A percentile compares a stretch with the other conserved stretches of the same genome.
phyloP scores from a whole-genome alignment of 208 protist species.

The Trypanosoma lewisi region DNA sequence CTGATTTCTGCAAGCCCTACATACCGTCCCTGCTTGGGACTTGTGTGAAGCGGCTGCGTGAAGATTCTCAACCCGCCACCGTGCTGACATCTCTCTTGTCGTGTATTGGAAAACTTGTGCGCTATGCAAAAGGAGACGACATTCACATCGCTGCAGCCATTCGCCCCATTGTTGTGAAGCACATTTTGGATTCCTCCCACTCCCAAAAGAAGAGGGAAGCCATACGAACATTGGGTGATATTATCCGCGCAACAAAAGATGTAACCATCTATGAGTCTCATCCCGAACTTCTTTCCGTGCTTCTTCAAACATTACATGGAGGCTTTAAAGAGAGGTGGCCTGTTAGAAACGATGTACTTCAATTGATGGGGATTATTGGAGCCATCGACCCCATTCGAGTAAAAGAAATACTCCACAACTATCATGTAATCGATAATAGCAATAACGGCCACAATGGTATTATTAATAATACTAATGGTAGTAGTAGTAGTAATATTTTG shows the following conservation, averaged over 20 bases:
- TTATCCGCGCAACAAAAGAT: conserved; percentile 86
- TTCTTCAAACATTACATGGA: conserved; percentile 80
- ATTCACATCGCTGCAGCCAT: conserved; percentile 59
- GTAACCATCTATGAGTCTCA: conserved; percentile 77
- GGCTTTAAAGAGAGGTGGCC: conserved; percentile 88
- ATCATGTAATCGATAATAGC: conserved; percentile 34
- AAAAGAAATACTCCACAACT: conserved; percentile 70
- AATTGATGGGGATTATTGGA: conserved; percentile 89
- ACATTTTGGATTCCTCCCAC: conserved; percentile 82
- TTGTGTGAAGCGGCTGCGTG: conserved; percentile 60
- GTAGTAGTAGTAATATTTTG: too few species aligned
- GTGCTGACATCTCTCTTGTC: conserved; percentile 79
- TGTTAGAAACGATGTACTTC: conserved; percentile 83
- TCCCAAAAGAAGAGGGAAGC: conserved; percentile 85
- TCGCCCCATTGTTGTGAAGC: conserved; percentile 66
- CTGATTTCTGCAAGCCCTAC: conserved; percentile 78
- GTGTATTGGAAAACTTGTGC: conserved; percentile 78
- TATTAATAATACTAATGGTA: too few species aligned
- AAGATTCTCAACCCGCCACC: conserved; percentile 43
- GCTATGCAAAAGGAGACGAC: conserved; percentile 79
- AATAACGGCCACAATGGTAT: too few species aligned
- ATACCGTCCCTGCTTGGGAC: conserved; percentile 71
- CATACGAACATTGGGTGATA: conserved; percentile 77
- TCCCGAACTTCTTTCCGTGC: conserved; percentile 74
- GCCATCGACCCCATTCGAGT: conserved; percentile 79